Evolutionary conservation across 768 basidiomycete genomes (phyloP), one percentile per base, ranked within the genome.

Genomic region (Auricularia auricula-judae): DNA sequence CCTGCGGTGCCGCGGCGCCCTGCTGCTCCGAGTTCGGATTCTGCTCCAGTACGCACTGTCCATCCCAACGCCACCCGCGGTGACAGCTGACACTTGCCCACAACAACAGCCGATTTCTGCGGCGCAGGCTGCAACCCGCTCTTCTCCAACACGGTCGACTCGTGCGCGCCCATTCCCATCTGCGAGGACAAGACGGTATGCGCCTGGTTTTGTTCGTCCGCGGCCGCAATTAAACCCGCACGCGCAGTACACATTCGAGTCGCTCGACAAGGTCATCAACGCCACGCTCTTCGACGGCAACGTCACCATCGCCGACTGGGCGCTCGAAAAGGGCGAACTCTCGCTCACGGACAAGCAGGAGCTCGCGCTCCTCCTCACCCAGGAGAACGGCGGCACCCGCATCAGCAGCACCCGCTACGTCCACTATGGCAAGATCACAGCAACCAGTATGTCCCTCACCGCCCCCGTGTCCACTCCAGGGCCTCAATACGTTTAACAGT

Each of bases 71-170:
- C 8, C 10, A 42, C 43, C 47, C 44, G 56, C 34, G 29, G 36
- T 72, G 63, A 71, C 23, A 18, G n/a, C 51, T 64, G 42, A 42
- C 35, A 3, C n/a, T 61, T 53, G 35, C 11, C 47, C 29, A 66
- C 36, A 62, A 14, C 23, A 44, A 23, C 29, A 35, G 47, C 47
- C 51, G 62, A 90, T 86, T 93, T 85, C 73, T 93, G 91, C 71
- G 77, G 91, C 39, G 89, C 89, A 59, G 92, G 92, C n/a, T 94
- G 92, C 77, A 84, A 93, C 70, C 90, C 92, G 21, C 78, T 91
- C 36, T 75, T 78, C 53, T 93, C 91, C 4, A 70, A 85, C 69
- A 72, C 81, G 3, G 74, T 87, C 44, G 75, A 76, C 65, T 90
- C 91, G 0, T 94, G 90, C 76, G 74, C 71, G 60, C 89, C 90